Base-by-base conservation (phyloP, 2,329 filamentous ascomycete genomes). In the Botrytis byssoidea region DNA sequence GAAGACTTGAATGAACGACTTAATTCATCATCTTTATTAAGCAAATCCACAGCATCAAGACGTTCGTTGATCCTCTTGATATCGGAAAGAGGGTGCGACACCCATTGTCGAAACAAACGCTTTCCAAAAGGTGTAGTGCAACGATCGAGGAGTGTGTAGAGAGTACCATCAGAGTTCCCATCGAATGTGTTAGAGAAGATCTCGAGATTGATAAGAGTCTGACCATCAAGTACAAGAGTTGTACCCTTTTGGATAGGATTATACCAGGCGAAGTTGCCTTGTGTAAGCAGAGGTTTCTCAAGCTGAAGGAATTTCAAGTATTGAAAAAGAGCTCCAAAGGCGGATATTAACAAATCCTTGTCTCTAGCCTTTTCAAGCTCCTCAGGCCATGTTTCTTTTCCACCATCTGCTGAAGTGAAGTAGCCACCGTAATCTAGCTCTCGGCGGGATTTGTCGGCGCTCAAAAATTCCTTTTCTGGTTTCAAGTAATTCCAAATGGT, bases 91-190 rank as follows among this genome's bases (percentile, higher is more conserved):
- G 96, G 96, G 82, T 99, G 96, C 79, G 95, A 98, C 4, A 99
- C 92, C 96, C 96, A 99, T 82, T 97, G 94, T 72, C 95, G 92
- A 82, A 99, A 94, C 82, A 97, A 90, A 18, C 96, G 92, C 84
- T 99, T 99, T 73, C 96, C 96, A 80, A 99, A 99, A 0, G 96
- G 95, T 5, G 96, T 98, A 75, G 98, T 92, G 81, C 96, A 99
- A 70, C 94, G 90, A 82, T 99, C 98, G 70, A 99, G 88, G 76
- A 99, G 89, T 70, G 88, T 89, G 83, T 98, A 99, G 1, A 99
- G 84, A 0, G 96, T 98, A 10, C 96, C 96, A 57, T 97, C 92
- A 0, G 87, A 82, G 22, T 93, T 90, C 12, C 95, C 95, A 80
- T 98, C 95, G 77, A 92, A 94, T 0, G 92, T 95, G 82, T 99